A percentile compares a stretch with the other conserved stretches of the same genome.
phyloP scores from a whole-genome alignment of 2,329 filamentous ascomycete genomes.

The Rhynchosporium graminicola region DNA sequence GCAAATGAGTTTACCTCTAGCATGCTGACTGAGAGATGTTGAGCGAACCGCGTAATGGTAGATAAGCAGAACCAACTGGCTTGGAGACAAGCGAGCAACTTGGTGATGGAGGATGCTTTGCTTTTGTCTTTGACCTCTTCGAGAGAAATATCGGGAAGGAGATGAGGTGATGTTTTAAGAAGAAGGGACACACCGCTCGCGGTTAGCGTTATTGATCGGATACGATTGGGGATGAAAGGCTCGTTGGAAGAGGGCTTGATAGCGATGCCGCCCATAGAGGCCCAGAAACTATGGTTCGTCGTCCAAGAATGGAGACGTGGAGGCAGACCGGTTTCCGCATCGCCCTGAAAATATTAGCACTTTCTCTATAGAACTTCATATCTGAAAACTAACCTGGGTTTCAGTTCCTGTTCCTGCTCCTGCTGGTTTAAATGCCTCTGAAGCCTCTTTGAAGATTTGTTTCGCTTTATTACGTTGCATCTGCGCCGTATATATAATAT shows the following conservation, averaged over 20 bases:
- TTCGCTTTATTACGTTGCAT: neutral
- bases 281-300: neutral
- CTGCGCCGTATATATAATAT: neutral
- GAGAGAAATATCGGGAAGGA: neutral
- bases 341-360: neutral
- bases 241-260: neutral
- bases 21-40: neutral
- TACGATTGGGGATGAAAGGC: neutral
- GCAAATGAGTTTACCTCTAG: slow-evolving; percentile 5
- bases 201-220: neutral
- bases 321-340: neutral
- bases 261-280: neutral
- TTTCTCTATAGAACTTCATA: neutral
- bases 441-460: neutral
- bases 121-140: slow-evolving; percentile 9
- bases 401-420: neutral
- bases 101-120: neutral
- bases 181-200: neutral
- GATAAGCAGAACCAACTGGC: slow-evolving; percentile 5
- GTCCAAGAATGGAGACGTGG: slow-evolving; percentile 1
- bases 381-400: neutral
- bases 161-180: neutral
- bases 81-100: slow-evolving; percentile 4
- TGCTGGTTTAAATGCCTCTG: neutral
- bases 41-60: neutral